A percentile compares a stretch with the other conserved stretches of the same genome.
Conservation (phyloP, 2,329 filamentous ascomycete species). For the Gnomoniopsis smithogilvyi region DNA sequence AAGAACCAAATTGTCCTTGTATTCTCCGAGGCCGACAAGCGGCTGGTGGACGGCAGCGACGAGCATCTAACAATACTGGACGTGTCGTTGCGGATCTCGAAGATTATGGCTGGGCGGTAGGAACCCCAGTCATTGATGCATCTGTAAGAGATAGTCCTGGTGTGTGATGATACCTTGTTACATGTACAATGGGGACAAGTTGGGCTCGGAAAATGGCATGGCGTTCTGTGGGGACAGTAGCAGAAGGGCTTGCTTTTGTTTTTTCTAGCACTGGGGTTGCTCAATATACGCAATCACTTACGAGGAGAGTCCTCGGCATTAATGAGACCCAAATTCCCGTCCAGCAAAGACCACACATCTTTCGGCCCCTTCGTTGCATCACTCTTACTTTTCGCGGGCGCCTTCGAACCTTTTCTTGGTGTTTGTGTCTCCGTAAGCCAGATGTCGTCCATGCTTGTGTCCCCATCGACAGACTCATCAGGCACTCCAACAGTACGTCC, state of each 20-base stretch:
- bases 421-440: conserved; percentile 36
- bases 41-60: conserved; percentile 89
- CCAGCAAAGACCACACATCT: conserved; percentile 49
- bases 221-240: conserved; percentile 21
- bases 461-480: conserved; percentile 16
- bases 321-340: conserved; percentile 53
- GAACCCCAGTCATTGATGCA: neutral
- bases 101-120: conserved; percentile 55
- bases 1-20: conserved; percentile 87
- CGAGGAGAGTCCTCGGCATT: conserved; percentile 30
- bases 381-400: conserved; percentile 23
- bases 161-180: neutral
- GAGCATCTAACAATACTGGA: conserved; percentile 92
- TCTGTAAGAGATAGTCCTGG: neutral
- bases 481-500: conserved; percentile 30
- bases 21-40: conserved; percentile 94
- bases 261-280: neutral
- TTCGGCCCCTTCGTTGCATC: conserved; percentile 24
- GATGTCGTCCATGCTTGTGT: conserved; percentile 24
- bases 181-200: neutral
- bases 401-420: conserved; percentile 21
- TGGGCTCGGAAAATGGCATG: conserved; percentile 13
- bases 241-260: neutral
- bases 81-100: conserved; percentile 75
- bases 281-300: conserved; percentile 18